Base-by-base conservation (phyloP, 2,329 filamentous ascomycete genomes). In the Cordyceps javanica region DNA sequence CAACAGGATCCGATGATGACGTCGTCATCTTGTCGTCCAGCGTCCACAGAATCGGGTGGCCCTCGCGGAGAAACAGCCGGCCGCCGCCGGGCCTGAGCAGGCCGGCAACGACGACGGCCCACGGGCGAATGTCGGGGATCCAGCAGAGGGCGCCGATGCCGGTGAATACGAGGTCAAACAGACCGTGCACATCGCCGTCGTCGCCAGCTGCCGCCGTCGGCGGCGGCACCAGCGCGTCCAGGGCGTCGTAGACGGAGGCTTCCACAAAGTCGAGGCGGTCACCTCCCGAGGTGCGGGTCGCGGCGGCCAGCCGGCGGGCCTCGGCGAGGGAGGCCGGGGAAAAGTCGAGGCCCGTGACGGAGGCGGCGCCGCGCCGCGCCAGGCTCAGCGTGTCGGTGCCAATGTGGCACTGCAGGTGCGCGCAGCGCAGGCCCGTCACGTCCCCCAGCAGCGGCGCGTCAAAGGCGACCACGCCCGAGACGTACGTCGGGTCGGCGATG, bases 371-470 rank as follows among this genome's bases (percentile, higher is more conserved):
- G 16, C 58, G 51, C 1, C 61, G 39, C 14, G 57, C 60, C 11
- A 62, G 50, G 28, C 60, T 59, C n/a, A 61, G 55, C 28, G 60
- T 60, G 38, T 62, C 61, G 16, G 60, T 62, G n/a, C 60, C 60
- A 19, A 61, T 61, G 56, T 62, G 61, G 58, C 61, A 61, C 51
- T 61, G 61, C 4, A 62, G 55, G 39, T 62, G 61, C 1, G 52
- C 60, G 42, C 52, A 58, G 38, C 59, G 26, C 30, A 60, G 53
- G n/a, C 56, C 58, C 7, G 53, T 28, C 5, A 61, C 25, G 41
- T 53, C n/a, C n/a, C 54, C 57, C 21, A 62, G 44, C 2, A 58
- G 55, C 3, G 58, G 58, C 6, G 39, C 14, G 48, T 61, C 58
- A 32, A 61, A 60, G 13, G 30, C 13, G 13, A 59, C 60, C 3